Evolutionary conservation across 2,329 filamentous ascomycete species (phyloP), one percentile per base, ranked within the genome.

Genomic region (Alternaria angustiovoidea): DNA sequence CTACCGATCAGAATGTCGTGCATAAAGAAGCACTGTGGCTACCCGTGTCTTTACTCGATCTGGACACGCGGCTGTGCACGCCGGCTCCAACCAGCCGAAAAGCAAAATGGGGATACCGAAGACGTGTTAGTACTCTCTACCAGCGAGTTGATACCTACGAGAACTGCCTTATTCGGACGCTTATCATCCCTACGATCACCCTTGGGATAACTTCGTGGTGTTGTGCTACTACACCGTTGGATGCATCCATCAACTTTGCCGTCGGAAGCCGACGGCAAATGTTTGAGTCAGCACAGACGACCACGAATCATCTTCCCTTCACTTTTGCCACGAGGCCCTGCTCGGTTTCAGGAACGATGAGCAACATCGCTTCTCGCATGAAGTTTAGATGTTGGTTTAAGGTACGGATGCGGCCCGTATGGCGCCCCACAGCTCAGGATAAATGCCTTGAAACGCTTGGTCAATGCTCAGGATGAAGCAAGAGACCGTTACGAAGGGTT

Each of bases 381-480:
- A 54, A 38, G 26, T 55, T 54, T 55, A 41, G 57, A 44, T 44
- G 57, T 59, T 44, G 44, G 46, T 51, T 56, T 59, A 59, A 59
- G 57, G 57, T 59, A 54, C 46, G 56, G 56, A 52, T 53, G 46
- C 51, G 59, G 55, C 51, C 55, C 59, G 59, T 44, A 55, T 59
- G 34, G 59, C 34, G 55, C 49, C 49, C 49, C 59, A 58, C 55
- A 54, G 28, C 34, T 36, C 44, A 46, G 44, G 32, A 49, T 30
- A 39, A 54, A 49, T 46, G 38, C 24, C 22, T 26, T 53, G 59
- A 57, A 53, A 53, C 59, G 54, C 34, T 53, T 61, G 54, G 54
- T 57, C 53, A 26, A 58, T 57, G 59, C 57, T 42, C 39, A 38
- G 9, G 12, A 24, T 34, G 49, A 53, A 48, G 39, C 39, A 24